Evolutionary conservation across 2,329 filamentous ascomycete genomes (phyloP).

Genomic region (Teratosphaeria nubilosa): DNA sequence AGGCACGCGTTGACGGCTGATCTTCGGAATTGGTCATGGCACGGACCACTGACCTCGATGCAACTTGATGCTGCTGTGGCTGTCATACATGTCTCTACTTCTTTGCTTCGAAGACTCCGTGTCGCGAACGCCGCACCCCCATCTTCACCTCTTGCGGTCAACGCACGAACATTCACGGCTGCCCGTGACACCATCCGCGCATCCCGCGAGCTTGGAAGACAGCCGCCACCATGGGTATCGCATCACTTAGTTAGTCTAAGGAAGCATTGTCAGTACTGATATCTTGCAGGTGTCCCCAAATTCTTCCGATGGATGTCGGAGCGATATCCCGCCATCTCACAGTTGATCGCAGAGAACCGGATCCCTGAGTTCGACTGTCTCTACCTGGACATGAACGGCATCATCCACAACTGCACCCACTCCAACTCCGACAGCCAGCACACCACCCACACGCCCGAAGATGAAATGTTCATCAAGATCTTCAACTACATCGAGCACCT

Average conservation of each 20-base stretch:
- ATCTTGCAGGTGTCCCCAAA: conserved; percentile 64
- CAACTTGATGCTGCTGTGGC: neutral
- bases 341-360: conserved; percentile 95
- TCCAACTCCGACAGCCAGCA: conserved; percentile 89
- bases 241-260: neutral
- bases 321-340: conserved; percentile 95
- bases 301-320: conserved; percentile 99
- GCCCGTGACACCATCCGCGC: conserved; percentile 2
- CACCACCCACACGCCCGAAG: conserved; percentile 85
- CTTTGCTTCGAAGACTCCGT: conserved; percentile 28
- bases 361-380: conserved; percentile 98
- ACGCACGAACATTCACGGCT: conserved; percentile 2
- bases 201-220: conserved; percentile 18
- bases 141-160: conserved; percentile 8
- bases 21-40: neutral
- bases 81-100: conserved; percentile 10
- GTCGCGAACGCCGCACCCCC: conserved; percentile 22
- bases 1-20: neutral
- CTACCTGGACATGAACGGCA: conserved; percentile 98
- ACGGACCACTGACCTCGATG: neutral
- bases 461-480: conserved; percentile 99
- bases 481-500: conserved; percentile 99
- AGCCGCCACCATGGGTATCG: conserved; percentile 25
- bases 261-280: conserved; percentile 14
- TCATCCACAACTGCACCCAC: conserved; percentile 99